Conservation (phyloP, 805 yeast species). For the Starmera amethionina region DNA sequence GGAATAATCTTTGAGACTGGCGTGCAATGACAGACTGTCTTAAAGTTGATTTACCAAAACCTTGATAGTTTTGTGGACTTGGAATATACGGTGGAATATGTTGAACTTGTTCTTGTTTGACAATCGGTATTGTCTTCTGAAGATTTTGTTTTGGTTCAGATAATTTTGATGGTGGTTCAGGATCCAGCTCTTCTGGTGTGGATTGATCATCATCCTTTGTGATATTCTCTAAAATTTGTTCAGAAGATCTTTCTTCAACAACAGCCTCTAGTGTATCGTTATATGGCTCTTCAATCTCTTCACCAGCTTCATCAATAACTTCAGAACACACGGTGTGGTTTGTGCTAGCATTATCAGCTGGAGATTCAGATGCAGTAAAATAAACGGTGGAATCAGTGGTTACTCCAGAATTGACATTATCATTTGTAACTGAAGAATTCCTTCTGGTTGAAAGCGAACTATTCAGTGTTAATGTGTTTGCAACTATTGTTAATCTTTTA, state of each 20-base stretch:
- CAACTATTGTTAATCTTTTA: too few species aligned
- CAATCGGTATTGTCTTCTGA: background rate
- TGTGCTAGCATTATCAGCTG: background rate
- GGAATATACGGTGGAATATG: constrained; percentile 15
- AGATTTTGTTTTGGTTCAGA: background rate
- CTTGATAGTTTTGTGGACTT: constrained; percentile 2
- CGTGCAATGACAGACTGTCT: constrained; percentile 18
- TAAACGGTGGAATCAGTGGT: background rate
- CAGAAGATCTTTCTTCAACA: background rate
- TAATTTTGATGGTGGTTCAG: too few species aligned
- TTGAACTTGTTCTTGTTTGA: background rate
- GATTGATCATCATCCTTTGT: too few species aligned
- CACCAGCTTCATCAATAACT: too few species aligned
- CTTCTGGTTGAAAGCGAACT: too few species aligned
- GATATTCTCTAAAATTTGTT: background rate
- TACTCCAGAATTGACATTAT: background rate
- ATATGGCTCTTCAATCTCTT: too few species aligned
- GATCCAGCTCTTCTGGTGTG: too few species aligned
- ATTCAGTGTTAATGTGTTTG: too few species aligned
- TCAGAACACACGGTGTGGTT: too few species aligned
- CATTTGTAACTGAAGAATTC: too few species aligned
- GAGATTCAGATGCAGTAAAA: background rate
- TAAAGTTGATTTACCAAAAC: constrained; percentile 13
- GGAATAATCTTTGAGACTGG: constrained; percentile 20
- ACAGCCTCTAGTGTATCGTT: too few species aligned